Base-by-base conservation (phyloP, 2,329 filamentous ascomycete genomes). In the Rhytidhysteron rufulum region DNA sequence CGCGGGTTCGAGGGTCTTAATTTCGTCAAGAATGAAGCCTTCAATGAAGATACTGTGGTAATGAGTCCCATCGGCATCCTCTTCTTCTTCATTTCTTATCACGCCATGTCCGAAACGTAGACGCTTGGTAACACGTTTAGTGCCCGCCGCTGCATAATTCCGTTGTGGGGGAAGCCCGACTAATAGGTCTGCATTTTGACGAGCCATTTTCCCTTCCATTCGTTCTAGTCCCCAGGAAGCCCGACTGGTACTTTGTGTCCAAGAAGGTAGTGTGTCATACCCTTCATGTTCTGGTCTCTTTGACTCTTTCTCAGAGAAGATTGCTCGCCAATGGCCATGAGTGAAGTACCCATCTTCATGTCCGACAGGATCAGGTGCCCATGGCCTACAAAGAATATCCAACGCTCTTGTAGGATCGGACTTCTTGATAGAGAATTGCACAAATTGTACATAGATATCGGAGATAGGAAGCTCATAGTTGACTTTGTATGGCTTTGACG, bases 301-400 rank as follows among this genome's bases (percentile, higher is more conserved):
- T 17, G 31, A 5, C 11, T 11, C 4, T 11, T 3, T 5, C 5
- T 5, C 4, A 4, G 4, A 5, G 19, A 5, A 5, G 11, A 4
- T 17, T 13, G 31, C 31, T n/a, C 18, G 31, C 31, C 18, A 19
- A n/a, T n/a, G n/a, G n/a, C n/a, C n/a, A n/a, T n/a, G n/a, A 16
- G 31, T 13, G 10, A 15, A 16, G n/a, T 16, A 4, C 11, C 4
- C 31, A 11, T 33, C n/a, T 11, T 15, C 31, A 16, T 16, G 4
- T 3, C 10, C 13, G 31, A 11, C 31, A 7, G 31, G 31, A 17
- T 13, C 16, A 7, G 34, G 34, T 1, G 65, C 63, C 67, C 67
- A 70, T 0, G 66, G 66, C 4, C 66, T 49, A 31, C 66, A 68
- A 4, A 70, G 48, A 7, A 69, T 60, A 42, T 70, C 66, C 16